Percentiles rank a stretch among this genome's conserved stretches.
phyloP scores from a whole-genome alignment of 2,329 filamentous ascomycete genomes.

The Colletotrichum chrysophilum region DNA sequence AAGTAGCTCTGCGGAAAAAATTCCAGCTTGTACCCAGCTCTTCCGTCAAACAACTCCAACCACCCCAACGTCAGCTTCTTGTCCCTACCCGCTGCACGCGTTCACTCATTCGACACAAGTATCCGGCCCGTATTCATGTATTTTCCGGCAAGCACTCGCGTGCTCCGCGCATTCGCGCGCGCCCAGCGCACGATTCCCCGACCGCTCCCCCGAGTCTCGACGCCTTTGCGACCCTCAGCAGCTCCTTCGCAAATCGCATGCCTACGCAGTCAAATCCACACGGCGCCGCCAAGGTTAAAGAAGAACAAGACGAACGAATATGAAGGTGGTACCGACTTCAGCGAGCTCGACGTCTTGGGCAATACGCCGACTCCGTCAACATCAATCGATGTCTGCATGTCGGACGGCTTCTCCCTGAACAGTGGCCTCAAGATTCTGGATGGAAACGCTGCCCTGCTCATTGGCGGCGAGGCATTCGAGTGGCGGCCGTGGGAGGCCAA shows the following conservation, averaged over 20 bases:
- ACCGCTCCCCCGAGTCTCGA: neutral
- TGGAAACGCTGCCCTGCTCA: conserved; percentile 76
- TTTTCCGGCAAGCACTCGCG: neutral
- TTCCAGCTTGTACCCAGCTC: neutral
- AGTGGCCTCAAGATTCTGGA: conserved; percentile 75
- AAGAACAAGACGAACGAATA: conserved; percentile 5
- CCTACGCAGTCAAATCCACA: conserved; percentile 6
- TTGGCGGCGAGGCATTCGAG: conserved; percentile 85
- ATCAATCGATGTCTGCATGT: conserved; percentile 80
- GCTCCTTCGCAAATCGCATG: neutral
- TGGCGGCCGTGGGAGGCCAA: conserved; percentile 82
- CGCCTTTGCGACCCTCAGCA: neutral
- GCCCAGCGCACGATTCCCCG: conserved; percentile 3
- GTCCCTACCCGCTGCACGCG: no score
- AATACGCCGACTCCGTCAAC: conserved; percentile 79
- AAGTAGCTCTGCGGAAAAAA: neutral
- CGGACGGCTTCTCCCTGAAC: conserved; percentile 86
- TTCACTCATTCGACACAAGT: neutral
- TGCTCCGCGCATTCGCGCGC: conserved; percentile 12
- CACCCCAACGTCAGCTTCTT: neutral
- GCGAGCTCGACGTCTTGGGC: conserved; percentile 78
- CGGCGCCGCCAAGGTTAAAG: neutral
- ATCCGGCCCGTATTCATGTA: neutral
- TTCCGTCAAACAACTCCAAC: neutral
- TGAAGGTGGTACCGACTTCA: conserved; percentile 65